A percentile compares a stretch with the other conserved stretches of the same genome.
These are phyloP conservation scores for Sarocladium oryzae DNA, from an alignment of 2,329 filamentous ascomycete genomes.

Conservation along the genomic window DNA sequence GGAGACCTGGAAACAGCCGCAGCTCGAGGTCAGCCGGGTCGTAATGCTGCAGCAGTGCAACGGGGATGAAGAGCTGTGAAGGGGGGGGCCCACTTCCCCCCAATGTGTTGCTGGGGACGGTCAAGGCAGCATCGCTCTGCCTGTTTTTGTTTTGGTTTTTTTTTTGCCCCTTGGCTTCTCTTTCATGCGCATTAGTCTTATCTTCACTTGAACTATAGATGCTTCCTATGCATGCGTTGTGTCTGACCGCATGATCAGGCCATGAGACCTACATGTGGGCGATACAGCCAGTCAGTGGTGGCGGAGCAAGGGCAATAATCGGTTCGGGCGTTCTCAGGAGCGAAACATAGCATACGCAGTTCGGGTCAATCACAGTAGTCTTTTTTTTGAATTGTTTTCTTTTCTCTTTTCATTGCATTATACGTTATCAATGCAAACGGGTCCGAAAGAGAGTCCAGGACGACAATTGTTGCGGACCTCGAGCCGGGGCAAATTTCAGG, in stretches of 20 bases:
- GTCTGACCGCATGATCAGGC: constrained; percentile 11
- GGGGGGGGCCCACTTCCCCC: background rate
- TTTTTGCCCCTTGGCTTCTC: no score
- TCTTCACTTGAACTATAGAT: constrained; percentile 6
- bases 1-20: constrained; percentile 63
- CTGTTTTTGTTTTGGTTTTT: no score
- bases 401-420: no score
- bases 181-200: constrained; percentile 6
- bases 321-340: constrained; percentile 1
- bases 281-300: background rate
- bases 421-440: no score
- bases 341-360: background rate
- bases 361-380: no score
- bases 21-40: constrained; percentile 64
- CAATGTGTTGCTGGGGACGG: no score
- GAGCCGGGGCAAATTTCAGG: no score
- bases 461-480: no score
- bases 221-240: background rate
- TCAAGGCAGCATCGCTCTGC: no score
- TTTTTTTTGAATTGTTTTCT: no score
- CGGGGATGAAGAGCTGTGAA: constrained; percentile 46
- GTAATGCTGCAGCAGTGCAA: constrained; percentile 66
- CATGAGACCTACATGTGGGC: constrained; percentile 11
- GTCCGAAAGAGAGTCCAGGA: no score
- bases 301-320: background rate